Evolutionary conservation across 306 rosid genomes (phyloP).

Genomic region (Morella rubra): DNA sequence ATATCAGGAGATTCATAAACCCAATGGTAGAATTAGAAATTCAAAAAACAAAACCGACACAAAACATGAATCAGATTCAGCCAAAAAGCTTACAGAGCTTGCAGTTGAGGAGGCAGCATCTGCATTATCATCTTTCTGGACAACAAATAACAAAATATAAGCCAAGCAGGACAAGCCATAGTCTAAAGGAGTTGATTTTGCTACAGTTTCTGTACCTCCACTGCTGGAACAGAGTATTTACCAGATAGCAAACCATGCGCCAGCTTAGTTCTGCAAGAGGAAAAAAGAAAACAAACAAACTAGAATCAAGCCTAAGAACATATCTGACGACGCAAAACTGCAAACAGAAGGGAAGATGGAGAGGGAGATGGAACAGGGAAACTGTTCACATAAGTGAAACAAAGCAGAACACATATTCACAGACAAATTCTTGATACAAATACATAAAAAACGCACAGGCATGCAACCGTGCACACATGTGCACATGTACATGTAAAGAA

Average conservation of each 20-base stretch:
- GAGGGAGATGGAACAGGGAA: neutral
- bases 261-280: constrained; percentile 63
- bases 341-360: neutral
- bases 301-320: constrained; percentile 18
- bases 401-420: neutral
- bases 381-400: neutral
- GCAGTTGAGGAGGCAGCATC: constrained; percentile 44
- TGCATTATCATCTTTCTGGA: constrained; percentile 58
- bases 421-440: neutral
- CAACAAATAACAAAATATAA: constrained; percentile 20
- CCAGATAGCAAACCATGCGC: constrained; percentile 86
- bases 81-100: constrained; percentile 56
- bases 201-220: constrained; percentile 45
- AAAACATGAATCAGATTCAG: constrained; percentile 1
- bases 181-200: constrained; percentile 8
- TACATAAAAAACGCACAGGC: neutral
- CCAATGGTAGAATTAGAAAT: neutral
- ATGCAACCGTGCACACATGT: neutral
- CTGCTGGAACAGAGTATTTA: constrained; percentile 68
- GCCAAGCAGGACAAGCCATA: constrained; percentile 11
- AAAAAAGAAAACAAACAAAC: neutral
- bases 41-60: neutral
- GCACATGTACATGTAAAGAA: neutral
- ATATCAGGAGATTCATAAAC: neutral
- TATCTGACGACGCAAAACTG: neutral